Evolutionary conservation across 495 filamentous ascomycete genomes (phyloP).

Genomic region (Penicillium cinerascens): DNA sequence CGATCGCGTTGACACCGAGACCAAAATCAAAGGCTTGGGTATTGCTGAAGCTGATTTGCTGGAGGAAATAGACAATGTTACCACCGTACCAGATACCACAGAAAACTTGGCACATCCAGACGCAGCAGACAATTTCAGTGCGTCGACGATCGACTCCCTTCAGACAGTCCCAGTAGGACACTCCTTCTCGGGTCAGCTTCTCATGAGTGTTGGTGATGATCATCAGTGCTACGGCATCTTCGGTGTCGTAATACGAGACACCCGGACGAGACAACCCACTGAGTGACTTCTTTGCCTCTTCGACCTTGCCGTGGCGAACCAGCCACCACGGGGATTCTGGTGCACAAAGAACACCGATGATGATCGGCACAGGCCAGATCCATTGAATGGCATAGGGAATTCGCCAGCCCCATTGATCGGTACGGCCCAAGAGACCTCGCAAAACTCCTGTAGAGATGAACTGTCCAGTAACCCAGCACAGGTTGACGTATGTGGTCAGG

Average conservation of each 20-base stretch:
- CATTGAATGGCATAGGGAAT: conserved; percentile 67
- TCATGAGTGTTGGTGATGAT: conserved; percentile 67
- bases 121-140: conserved; percentile 67
- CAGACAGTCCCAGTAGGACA: conserved; percentile 55
- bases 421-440: conserved; percentile 13
- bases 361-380: conserved; percentile 68
- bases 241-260: conserved; percentile 55
- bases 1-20: conserved; percentile 67
- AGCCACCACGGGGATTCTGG: conserved; percentile 77
- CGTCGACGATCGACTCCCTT: conserved; percentile 62
- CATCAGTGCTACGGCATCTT: conserved; percentile 72
- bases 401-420: conserved; percentile 56
- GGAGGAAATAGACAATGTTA: conserved; percentile 71
- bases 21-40: conserved; percentile 60
- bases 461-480: conserved; percentile 72
- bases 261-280: conserved; percentile 51
- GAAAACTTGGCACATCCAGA: conserved; percentile 75
- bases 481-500: conserved; percentile 68
- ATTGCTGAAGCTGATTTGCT: conserved; percentile 58
- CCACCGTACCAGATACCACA: conserved; percentile 71
- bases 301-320: conserved; percentile 57
- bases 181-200: conserved; percentile 19
- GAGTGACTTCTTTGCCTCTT: conserved; percentile 51
- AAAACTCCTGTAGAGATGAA: conserved; percentile 44
- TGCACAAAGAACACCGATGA: conserved; percentile 58